Percentiles rank a stretch among this genome's conserved stretches.
phyloP scores from a whole-genome alignment of 1,139 yeast genomes.

The Pichia sp. region DNA sequence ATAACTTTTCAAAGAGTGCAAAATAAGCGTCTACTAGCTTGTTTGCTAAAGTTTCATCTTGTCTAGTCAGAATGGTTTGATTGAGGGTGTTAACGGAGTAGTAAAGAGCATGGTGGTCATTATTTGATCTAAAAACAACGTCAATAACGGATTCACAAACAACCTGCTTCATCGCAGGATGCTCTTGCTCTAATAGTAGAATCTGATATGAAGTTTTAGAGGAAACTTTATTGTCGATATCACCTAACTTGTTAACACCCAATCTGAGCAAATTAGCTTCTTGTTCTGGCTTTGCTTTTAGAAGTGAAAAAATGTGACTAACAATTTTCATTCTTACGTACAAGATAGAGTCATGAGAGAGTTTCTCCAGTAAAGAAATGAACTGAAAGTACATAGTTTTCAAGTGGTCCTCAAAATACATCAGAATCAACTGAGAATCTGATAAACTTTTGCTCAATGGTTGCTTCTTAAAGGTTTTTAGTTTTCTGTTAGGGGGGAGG shows the following conservation, averaged over 20 bases:
- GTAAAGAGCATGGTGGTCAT: slow-evolving; percentile 84
- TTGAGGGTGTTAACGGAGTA: slow-evolving; percentile 84
- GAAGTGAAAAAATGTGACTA: slow-evolving; percentile 70
- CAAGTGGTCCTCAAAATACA: slow-evolving; percentile 85
- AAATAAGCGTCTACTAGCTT: slow-evolving; percentile 78
- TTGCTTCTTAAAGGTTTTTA: slow-evolving; percentile 77
- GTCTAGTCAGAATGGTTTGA: slow-evolving; percentile 82
- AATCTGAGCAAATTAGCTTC: slow-evolving; percentile 85
- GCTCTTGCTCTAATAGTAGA: slow-evolving; percentile 79
- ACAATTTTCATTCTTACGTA: slow-evolving; percentile 81
- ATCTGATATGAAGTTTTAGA: slow-evolving; percentile 83
- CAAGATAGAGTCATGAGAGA: slow-evolving; percentile 88
- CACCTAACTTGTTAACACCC: slow-evolving; percentile 93
- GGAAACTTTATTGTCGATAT: slow-evolving; percentile 82
- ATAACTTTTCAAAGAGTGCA: slow-evolving; percentile 76
- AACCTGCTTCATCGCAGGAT: slow-evolving; percentile 91
- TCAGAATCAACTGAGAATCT: slow-evolving; percentile 58
- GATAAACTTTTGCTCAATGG: slow-evolving; percentile 47
- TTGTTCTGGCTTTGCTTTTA: slow-evolving; percentile 90
- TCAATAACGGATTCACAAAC: slow-evolving; percentile 78
- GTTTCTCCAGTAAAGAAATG: slow-evolving; percentile 63
- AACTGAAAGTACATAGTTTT: slow-evolving; percentile 71
- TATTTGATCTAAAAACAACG: slow-evolving; percentile 66
- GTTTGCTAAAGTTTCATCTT: slow-evolving; percentile 77
- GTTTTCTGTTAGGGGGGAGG: slow-evolving; percentile 73